Percentiles rank a stretch among this genome's conserved stretches.
Conservation (phyloP, 2,329 filamentous ascomycete genomes). For the Botrytis porri region DNA sequence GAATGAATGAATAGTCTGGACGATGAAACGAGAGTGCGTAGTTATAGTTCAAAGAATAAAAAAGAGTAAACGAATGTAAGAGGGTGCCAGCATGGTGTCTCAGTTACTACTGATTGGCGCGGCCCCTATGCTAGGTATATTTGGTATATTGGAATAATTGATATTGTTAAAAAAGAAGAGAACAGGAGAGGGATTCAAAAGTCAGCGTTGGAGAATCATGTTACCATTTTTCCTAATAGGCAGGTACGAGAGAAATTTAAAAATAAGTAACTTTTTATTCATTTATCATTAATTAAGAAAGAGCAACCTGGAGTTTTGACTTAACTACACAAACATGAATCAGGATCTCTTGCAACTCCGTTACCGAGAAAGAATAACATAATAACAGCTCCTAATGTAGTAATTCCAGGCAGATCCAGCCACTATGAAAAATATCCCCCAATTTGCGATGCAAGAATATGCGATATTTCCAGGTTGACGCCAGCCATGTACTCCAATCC, state of each 20-base stretch:
- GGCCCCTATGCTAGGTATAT: conserved; percentile 12
- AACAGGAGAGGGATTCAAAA: neutral
- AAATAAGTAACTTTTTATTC: conserved; percentile 15
- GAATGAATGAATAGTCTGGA: neutral
- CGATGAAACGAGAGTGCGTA: neutral
- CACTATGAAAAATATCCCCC: conserved; percentile 14
- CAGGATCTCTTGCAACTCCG: neutral
- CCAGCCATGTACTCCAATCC: conserved; percentile 18
- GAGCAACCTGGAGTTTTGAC: conserved; percentile 3
- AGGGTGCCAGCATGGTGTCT: conserved; percentile 15
- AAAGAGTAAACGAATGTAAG: conserved; percentile 14
- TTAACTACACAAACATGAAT: conserved; percentile 19
- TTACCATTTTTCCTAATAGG: neutral
- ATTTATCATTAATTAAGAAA: conserved; percentile 20
- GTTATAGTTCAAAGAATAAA: neutral
- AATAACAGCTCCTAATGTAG: conserved; percentile 9
- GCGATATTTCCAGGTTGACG: conserved; percentile 12
- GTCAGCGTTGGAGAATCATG: neutral
- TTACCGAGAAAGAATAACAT: conserved; percentile 2
- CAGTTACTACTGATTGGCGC: conserved; percentile 16
- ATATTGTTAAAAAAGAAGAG: neutral
- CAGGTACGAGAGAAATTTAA: neutral
- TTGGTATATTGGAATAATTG: conserved; percentile 12
- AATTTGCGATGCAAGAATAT: conserved; percentile 20
- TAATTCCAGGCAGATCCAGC: neutral